These are phyloP conservation scores for Simmondsia chinensis DNA, from an alignment of 148 eudicot species.

Conservation along the genomic window DNA sequence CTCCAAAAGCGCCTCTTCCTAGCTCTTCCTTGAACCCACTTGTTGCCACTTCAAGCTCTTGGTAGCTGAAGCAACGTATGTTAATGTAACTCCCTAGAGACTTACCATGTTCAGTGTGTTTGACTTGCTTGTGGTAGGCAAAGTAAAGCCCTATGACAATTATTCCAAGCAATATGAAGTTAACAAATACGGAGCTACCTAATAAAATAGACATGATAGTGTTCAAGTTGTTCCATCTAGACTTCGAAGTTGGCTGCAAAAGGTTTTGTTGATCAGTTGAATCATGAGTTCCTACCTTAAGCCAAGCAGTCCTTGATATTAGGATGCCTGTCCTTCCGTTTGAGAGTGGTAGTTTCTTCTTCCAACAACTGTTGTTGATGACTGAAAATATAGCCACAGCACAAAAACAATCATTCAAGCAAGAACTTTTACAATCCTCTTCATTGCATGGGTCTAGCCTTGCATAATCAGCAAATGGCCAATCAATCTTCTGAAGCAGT, in stretches of 20 bases:
- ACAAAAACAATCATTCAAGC: slow-evolving; percentile 40
- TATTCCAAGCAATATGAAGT: slow-evolving; percentile 4
- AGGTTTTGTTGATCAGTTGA: too few relatives aligned
- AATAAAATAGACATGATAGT: slow-evolving; percentile 6
- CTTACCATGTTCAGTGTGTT: neutral
- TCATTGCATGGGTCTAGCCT: too few relatives aligned
- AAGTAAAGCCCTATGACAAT: neutral
- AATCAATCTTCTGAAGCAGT: slow-evolving; percentile 1
- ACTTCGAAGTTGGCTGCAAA: too few relatives aligned
- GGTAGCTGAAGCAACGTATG: slow-evolving; percentile 13
- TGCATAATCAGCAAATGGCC: slow-evolving; percentile 8
- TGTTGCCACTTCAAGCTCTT: slow-evolving; percentile 28
- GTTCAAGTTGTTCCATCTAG: neutral
- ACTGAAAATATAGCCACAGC: slow-evolving; percentile 4
- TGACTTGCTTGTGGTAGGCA: neutral
- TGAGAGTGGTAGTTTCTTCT: slow-evolving; percentile 13
- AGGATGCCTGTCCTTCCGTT: slow-evolving; percentile 1
- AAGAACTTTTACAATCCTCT: slow-evolving; percentile 12
- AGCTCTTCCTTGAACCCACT: slow-evolving; percentile 25
- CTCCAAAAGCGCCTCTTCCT: too few relatives aligned
- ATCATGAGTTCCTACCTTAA: too few relatives aligned
- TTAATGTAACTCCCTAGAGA: too few relatives aligned
- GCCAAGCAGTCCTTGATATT: neutral
- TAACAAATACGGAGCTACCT: slow-evolving; percentile 9
- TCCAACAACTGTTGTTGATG: neutral